Evolutionary conservation across 2,329 filamentous ascomycete species (phyloP), one percentile per base, ranked within the genome.

Genomic region (Zymoseptoria tritici): DNA sequence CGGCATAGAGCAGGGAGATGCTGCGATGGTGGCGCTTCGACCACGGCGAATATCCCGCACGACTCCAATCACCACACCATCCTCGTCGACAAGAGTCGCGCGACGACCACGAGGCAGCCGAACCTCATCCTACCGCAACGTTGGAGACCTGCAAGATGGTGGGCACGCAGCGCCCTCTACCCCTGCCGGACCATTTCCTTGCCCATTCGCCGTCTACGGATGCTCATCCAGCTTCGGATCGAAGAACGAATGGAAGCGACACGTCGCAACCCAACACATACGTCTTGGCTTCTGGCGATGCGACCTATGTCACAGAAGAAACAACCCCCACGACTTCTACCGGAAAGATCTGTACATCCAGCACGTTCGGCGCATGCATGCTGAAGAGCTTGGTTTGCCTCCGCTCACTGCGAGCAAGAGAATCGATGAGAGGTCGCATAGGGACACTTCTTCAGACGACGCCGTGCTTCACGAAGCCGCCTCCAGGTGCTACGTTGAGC

Each of bases 191-290:
- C 9, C 84, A 0, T 94, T 93, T 69, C 79, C 81, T 22, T 97
- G 93, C 73, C 85, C 90, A 59, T 91, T 97, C 72, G 78, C 83
- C 29, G 86, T 84, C 58, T 94, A 91, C 59, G 89, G 88, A 36
- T 97, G 93, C 75, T 65, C 63, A 0, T 83, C 85, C 2, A 85
- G 81, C 0, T 96, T 96, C 70, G 81, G 83, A 2, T 86, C 82
- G 66, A 96, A 96, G 77, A 96, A 96, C 71, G 92, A 97, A 73
- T 97, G 93, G 93, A 97, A 97, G 74, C 85, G 93, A 0, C 93
- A 97, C 71, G 85, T 93, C 68, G 78, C 80, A 31, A 89, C 88
- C 0, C 89, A 96, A 70, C 93, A 97, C 70, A 79, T 96, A 21
- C 83, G 86, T 57, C 79, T 90, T 2, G 78, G 82, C 52, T 89